Evolutionary conservation across 768 basidiomycete species (phyloP), one percentile per base, ranked within the genome.

Genomic region (Russula vinacea): DNA sequence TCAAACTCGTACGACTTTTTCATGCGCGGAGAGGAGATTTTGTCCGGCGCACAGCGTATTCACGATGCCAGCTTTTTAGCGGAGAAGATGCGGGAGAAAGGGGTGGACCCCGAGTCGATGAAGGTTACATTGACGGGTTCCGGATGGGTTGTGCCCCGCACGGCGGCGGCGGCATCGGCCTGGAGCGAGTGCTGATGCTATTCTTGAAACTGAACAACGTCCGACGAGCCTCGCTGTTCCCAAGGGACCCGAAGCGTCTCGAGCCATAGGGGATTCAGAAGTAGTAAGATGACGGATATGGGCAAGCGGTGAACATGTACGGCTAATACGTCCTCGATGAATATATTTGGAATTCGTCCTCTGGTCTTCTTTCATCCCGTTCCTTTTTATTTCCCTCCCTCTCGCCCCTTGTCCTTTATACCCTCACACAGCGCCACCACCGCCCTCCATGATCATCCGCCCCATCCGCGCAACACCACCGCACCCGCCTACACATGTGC

Each of bases 1-100:
- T 98, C 97, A 56, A 98, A 98, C 77, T 98, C 97, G 26, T 99
- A 98, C 76, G 97, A 99, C 78, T 98, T 99, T 79, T 98, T 99
- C 84, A 98, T 99, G 96, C 86, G 97, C 37, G 97, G 97, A 13
- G 94, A 99, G 77, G 97, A 99, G 76, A 98, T 99, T 72, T 82
- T 98, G 45, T 98, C 96, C 4, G 97, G 97, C 17, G 97, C 96
- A 32, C 97, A 99, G 75, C 94, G 97, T 76, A 88, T 98, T 60
- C 97, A 99, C 77, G 94, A 98, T 69, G 84, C 97, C 6, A 76
- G 77, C 13, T 78, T 98, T 58, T 85, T 98, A 66, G 80, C 79
- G 58, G 84, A 92, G 77, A 85, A 90, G 76, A 98, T 98, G 94
- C 81, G 81, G 63, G 79, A 77, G 68, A 91, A 89, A 73, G 93